Conservation (phyloP, 116 monocot genomes). For the Phalaenopsis hybrid region DNA sequence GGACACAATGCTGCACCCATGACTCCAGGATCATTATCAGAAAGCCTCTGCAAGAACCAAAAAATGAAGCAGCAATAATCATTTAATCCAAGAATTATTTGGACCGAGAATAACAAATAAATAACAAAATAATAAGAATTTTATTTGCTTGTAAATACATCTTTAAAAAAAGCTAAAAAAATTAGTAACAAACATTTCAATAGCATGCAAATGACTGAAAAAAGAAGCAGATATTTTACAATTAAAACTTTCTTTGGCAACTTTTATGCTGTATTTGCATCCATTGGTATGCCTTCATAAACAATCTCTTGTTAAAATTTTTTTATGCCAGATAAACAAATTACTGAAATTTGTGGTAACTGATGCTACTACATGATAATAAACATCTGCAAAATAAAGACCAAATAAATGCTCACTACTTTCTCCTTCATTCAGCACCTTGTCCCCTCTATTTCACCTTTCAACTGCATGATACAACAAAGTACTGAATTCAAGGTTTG, state of each 20-base stretch:
- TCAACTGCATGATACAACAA: not conserved
- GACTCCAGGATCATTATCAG: constrained; percentile 96
- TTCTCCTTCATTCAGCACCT: not conserved
- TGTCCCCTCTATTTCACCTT: not conserved
- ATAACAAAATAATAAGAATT: not conserved
- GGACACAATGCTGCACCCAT: constrained; percentile 98
- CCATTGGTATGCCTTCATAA: not conserved
- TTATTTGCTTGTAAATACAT: not conserved
- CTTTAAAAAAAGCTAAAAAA: not conserved
- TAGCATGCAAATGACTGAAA: not conserved
- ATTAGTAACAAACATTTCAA: not conserved
- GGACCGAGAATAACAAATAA: not conserved
- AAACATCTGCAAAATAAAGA: not conserved
- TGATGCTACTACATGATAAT: not conserved
- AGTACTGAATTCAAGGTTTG: not conserved
- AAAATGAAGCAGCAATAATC: constrained; percentile 1
- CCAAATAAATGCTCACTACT: not conserved
- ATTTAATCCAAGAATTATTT: not conserved
- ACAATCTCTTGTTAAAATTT: not conserved
- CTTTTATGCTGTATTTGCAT: not conserved
- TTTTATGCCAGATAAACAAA: not conserved
- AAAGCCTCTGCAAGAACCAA: constrained; percentile 56
- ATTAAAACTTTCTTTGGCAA: not conserved
- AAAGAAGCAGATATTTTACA: not conserved
- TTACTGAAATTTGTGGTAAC: not conserved